phyloP scores from a whole-genome alignment of 1,284 basidiomycete species.

The Pulchroboletus neoregius region DNA sequence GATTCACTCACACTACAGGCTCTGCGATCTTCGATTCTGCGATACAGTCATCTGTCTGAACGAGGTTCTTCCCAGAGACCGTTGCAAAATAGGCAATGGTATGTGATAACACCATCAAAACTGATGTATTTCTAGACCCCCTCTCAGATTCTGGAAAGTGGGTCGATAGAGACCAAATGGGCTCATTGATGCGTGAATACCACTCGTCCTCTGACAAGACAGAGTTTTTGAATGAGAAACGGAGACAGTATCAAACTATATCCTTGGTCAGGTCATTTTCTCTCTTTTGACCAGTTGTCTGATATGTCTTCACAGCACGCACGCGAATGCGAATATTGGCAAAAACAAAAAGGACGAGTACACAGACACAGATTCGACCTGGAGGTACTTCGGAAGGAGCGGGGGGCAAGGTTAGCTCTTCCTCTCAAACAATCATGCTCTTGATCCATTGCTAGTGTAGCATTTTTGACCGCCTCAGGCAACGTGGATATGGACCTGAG shows the following conservation, averaged over 20 bases:
- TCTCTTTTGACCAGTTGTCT: neutral
- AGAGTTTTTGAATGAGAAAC: conserved; percentile 9
- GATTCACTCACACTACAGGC: neutral
- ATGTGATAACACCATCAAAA: neutral
- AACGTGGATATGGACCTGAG: conserved; percentile 10
- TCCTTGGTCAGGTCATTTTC: neutral
- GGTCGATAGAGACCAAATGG: conserved; percentile 12
- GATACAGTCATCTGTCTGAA: neutral
- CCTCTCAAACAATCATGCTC: neutral
- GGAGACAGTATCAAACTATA: neutral
- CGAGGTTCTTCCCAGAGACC: conserved; percentile 1
- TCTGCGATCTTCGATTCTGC: neutral
- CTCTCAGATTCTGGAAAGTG: conserved; percentile 1
- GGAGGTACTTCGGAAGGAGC: neutral
- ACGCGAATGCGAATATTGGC: neutral
- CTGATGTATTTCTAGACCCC: neutral
- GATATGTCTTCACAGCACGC: conserved; percentile 9
- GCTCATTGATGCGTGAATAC: conserved; percentile 14
- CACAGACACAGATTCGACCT: neutral
- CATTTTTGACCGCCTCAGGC: conserved; percentile 9
- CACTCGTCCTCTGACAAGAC: conserved; percentile 5
- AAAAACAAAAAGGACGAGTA: neutral
- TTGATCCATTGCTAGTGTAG: conserved; percentile 1
- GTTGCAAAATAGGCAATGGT: conserved; percentile 1
- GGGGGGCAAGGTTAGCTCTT: conserved; percentile 1